Evolutionary conservation across 345 rosid species (phyloP), one percentile per base, ranked within the genome.

Genomic region (Eucalyptus albens): DNA sequence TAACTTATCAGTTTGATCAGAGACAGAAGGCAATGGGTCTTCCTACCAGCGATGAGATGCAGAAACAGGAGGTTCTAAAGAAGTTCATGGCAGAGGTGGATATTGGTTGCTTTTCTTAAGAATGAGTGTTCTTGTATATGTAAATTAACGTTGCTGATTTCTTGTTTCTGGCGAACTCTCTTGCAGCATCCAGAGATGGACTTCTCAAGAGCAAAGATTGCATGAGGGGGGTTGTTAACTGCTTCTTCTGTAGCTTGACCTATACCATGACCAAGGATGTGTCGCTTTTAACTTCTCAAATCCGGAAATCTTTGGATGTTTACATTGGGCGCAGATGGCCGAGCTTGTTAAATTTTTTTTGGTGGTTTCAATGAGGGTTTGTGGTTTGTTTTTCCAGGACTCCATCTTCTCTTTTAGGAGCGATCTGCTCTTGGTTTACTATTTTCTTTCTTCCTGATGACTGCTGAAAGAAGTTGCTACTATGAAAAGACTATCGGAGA

Each of bases 121-220:
- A 40, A 40, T 77, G 29, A 14, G 42, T 9, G 51, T 42, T 87
- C 17, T 51, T 53, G 37, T 21, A 42, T 72, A 10, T 53, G 40
- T 12, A 55, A n/a, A 59, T 26, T 19, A 26, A 40, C 27, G 11
- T 45, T 37, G 87, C 87, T 72, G 50, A 40, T 60, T 33, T 44
- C 50, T 45, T 85, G 51, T 55, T 27, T 69, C 4, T 47, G 60
- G 50, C 3, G 8, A 89, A 62, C 89, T 44, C 51, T 80, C 11
- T 19, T 88, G 93, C 98, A 97, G 99, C 99, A 97, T 90, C 99
- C 99, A 6, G 98, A 98, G 95, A 95, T 98, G 99, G 99, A 98
- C 91, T 98, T 97, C 92, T 93, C 99, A 49, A 93, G 91, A 91
- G 97, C 99, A 69, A 97, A 98, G 96, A 90, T 97, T 22, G 89